Evolutionary conservation across 2,329 filamentous ascomycete genomes (phyloP).

Genomic region (Talaromyces sp.): DNA sequence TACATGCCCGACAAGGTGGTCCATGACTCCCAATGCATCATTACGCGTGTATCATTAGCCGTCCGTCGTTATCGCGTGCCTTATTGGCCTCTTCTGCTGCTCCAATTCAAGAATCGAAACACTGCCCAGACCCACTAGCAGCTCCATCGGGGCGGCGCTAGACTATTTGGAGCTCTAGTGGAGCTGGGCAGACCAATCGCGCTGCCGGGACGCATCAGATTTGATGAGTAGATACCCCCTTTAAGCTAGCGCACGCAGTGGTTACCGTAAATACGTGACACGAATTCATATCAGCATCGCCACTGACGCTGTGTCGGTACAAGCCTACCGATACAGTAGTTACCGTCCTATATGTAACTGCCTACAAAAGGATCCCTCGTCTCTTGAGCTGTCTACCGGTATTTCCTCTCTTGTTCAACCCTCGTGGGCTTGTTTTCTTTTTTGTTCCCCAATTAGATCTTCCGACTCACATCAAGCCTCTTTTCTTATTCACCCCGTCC

Average conservation of each 20-base stretch:
- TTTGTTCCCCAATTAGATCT: neutral
- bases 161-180: neutral
- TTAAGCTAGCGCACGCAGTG: neutral
- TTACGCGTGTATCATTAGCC: neutral
- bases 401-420: neutral
- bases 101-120: neutral
- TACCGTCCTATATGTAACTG: neutral
- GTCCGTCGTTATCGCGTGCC: neutral
- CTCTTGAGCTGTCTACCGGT: too few species aligned
- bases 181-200: neutral
- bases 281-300: neutral
- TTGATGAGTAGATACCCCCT: neutral
- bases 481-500: neutral
- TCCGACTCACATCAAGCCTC: neutral
- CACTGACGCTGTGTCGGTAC: neutral
- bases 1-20: neutral
- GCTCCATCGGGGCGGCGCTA: conserved; percentile 6
- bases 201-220: neutral
- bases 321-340: neutral
- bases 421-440: neutral
- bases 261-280: neutral
- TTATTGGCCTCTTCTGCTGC: neutral
- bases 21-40: too few species aligned
- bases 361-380: neutral
- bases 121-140: conserved; percentile 12